Evolutionary conservation across 2,329 filamentous ascomycete genomes (phyloP).

Genomic region (Colletotrichum higginsianum): DNA sequence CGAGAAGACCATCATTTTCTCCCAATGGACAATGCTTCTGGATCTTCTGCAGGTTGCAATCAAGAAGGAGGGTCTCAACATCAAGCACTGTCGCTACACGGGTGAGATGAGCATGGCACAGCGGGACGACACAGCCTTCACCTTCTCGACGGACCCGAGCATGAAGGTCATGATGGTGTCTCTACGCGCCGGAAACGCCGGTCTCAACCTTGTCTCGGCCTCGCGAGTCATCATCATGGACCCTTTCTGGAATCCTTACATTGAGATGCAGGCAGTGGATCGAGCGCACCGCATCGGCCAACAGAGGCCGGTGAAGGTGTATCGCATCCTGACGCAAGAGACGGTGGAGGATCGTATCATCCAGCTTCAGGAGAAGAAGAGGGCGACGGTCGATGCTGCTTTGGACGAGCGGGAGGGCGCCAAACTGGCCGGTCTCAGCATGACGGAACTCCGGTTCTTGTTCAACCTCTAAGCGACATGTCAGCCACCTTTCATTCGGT

Average conservation of each 20-base stretch:
- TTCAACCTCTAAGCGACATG: slow-evolving; percentile 59
- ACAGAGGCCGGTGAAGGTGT: slow-evolving; percentile 79
- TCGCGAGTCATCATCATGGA: slow-evolving; percentile 92
- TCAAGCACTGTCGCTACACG: slow-evolving; percentile 79
- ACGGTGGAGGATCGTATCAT: slow-evolving; percentile 93
- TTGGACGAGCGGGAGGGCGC: slow-evolving; percentile 82
- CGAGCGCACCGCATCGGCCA: slow-evolving; percentile 92
- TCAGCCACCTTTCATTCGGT: not conserved
- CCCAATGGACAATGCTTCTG: slow-evolving; percentile 84
- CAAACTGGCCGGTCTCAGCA: slow-evolving; percentile 76
- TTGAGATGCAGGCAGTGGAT: slow-evolving; percentile 93
- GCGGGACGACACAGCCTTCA: slow-evolving; percentile 76
- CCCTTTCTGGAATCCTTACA: slow-evolving; percentile 94
- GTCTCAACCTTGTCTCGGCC: slow-evolving; percentile 87
- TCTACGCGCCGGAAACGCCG: slow-evolving; percentile 86
- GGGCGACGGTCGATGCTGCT: slow-evolving; percentile 81
- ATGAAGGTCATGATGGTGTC: slow-evolving; percentile 83
- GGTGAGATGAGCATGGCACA: slow-evolving; percentile 79
- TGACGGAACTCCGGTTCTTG: slow-evolving; percentile 78
- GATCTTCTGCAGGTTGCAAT: slow-evolving; percentile 84
- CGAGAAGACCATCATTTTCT: slow-evolving; percentile 87
- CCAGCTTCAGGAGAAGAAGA: slow-evolving; percentile 83
- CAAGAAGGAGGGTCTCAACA: slow-evolving; percentile 62
- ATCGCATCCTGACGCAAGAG: slow-evolving; percentile 81
- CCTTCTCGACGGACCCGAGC: slow-evolving; percentile 72